phyloP scores from a whole-genome alignment of 805 yeast genomes.

The Lipomyces yamanashiensis region DNA sequence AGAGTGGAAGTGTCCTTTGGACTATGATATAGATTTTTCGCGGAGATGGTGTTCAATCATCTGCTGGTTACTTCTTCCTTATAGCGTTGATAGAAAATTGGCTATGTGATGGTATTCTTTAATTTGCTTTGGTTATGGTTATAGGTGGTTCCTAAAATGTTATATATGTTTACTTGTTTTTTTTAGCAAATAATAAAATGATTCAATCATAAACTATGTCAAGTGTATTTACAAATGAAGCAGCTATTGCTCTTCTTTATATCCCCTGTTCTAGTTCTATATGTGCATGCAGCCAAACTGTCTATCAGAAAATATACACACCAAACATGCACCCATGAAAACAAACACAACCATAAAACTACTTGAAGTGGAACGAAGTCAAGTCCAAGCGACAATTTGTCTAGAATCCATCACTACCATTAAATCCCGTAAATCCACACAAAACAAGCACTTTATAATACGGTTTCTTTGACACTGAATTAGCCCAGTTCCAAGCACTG shows the following conservation, averaged over 20 bases:
- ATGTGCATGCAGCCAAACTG: neutral
- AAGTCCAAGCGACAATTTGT: neutral
- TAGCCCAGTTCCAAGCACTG: constrained; percentile 83
- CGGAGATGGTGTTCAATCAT: neutral
- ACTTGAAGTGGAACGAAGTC: neutral
- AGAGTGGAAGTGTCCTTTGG: no score
- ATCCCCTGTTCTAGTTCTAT: no score
- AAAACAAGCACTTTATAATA: constrained; percentile 66
- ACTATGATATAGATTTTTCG: no score
- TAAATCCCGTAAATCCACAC: constrained; percentile 75
- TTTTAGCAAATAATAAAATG: neutral
- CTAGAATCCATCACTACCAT: constrained; percentile 67
- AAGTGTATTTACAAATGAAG: no score
- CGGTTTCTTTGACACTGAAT: constrained; percentile 67
- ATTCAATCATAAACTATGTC: neutral
- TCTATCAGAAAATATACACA: neutral
- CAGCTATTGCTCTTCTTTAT: no score
- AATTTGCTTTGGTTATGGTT: no score
- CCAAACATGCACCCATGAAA: no score
- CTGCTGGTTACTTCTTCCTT: neutral
- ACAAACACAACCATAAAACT: no score
- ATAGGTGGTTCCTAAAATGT: no score
- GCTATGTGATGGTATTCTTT: no score
- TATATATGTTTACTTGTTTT: neutral
- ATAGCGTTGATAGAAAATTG: neutral